Percentiles rank a stretch among this genome's conserved stretches.
These are phyloP conservation scores for Pythium aquatile DNA, from an alignment of 352 stramenopile species.

Conservation along the genomic window DNA sequence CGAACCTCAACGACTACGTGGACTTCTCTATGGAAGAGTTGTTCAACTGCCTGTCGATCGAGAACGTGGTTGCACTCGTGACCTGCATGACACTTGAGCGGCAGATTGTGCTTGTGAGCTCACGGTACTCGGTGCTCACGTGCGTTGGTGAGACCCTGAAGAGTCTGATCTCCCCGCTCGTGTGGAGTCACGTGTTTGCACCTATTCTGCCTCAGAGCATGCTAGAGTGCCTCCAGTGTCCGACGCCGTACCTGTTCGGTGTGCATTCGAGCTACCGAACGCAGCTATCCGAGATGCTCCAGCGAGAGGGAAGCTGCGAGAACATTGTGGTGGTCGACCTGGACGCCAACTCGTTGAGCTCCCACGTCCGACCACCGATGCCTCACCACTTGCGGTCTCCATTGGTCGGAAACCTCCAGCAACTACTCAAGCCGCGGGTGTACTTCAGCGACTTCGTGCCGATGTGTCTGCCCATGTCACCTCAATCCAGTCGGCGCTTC, in stretches of 20 bases:
- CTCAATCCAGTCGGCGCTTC: constrained; percentile 36
- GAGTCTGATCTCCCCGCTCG: constrained; percentile 67
- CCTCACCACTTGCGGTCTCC: constrained; percentile 42
- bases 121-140: constrained; percentile 76
- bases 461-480: constrained; percentile 43
- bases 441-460: constrained; percentile 79
- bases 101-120: constrained; percentile 79
- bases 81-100: constrained; percentile 75
- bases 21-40: constrained; percentile 85
- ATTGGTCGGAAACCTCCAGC: constrained; percentile 47
- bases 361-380: constrained; percentile 38
- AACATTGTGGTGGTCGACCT: constrained; percentile 75
- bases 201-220: constrained; percentile 80
- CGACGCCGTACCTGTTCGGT: constrained; percentile 85
- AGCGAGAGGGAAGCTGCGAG: constrained; percentile 67
- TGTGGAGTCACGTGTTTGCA: constrained; percentile 87
- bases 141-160: constrained; percentile 78
- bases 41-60: constrained; percentile 74
- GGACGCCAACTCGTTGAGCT: constrained; percentile 58
- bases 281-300: constrained; percentile 73
- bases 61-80: constrained; percentile 66
- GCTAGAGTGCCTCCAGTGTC: constrained; percentile 82
- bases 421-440: constrained; percentile 70
- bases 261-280: constrained; percentile 69
- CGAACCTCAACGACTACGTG: constrained; percentile 55